These are phyloP conservation scores for Bassia scoparia DNA, from an alignment of 148 eudicot species.

Conservation along the genomic window DNA sequence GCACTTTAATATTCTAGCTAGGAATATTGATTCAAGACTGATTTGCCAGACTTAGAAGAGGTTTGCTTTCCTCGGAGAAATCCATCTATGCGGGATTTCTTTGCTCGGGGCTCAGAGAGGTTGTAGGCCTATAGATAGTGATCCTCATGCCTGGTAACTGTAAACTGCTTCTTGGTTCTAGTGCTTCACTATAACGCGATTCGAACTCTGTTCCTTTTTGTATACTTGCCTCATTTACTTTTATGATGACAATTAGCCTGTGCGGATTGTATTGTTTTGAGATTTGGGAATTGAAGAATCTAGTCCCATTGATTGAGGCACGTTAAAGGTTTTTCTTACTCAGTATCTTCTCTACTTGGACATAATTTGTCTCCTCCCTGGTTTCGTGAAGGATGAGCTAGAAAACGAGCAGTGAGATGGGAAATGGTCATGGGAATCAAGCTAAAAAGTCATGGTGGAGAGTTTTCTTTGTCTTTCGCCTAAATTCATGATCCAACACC, in stretches of 20 bases:
- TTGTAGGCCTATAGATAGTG: constrained; percentile 74
- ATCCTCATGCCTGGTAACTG: constrained; percentile 95
- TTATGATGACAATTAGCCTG: constrained; percentile 59
- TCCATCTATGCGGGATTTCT: constrained; percentile 70
- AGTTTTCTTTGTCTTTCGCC: constrained; percentile 74
- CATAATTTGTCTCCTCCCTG: constrained; percentile 54
- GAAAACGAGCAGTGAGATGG: constrained; percentile 39
- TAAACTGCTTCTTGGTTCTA: constrained; percentile 46
- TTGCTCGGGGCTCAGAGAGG: constrained; percentile 73
- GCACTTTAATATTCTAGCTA: not conserved
- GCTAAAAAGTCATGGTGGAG: constrained; percentile 87
- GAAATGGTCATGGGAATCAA: constrained; percentile 26
- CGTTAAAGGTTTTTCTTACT: constrained; percentile 91
- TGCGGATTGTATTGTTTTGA: constrained; percentile 76
- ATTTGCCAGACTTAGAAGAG: constrained; percentile 73
- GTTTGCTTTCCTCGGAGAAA: constrained; percentile 72
- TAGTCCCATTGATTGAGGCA: constrained; percentile 92
- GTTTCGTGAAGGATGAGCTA: constrained; percentile 39
- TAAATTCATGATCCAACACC: constrained; percentile 57
- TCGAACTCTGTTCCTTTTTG: constrained; percentile 1
- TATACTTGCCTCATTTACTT: constrained; percentile 7
- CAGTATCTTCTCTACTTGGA: constrained; percentile 79
- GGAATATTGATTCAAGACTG: constrained; percentile 4
- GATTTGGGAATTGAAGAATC: constrained; percentile 83
- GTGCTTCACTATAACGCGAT: not conserved